Base-by-base conservation (phyloP, 768 basidiomycete species). In the Amylocystis lapponica region DNA sequence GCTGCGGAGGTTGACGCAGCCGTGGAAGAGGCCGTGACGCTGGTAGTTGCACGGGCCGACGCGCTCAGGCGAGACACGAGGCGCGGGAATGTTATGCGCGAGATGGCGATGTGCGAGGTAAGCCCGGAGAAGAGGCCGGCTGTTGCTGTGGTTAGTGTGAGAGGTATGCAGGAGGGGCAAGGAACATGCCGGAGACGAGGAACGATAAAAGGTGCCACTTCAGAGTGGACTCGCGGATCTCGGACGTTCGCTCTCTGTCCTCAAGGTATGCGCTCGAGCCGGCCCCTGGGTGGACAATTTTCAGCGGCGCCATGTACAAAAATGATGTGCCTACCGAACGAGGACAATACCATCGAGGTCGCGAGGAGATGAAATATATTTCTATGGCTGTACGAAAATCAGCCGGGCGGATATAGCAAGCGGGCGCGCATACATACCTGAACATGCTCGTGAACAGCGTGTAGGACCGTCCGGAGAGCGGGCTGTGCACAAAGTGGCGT, bases 371-470 rank as follows among this genome's bases (percentile, higher is more conserved):
- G 56, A 82, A 87, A 66, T 95, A 89, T 1, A 85, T 29, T 13
- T 19, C 29, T 6, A 33, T 6, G 16, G 9, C 6, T 5, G 3
- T 6, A n/a, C n/a, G n/a, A n/a, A n/a, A n/a, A n/a, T n/a, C n/a
- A n/a, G n/a, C n/a, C n/a, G n/a, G n/a, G n/a, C n/a, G n/a, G n/a
- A n/a, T n/a, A n/a, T n/a, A n/a, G n/a, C n/a, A n/a, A n/a, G n/a
- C n/a, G n/a, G n/a, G n/a, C 4, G 10, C 12, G 16, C 32, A 11
- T 7, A 36, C 35, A 14, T 48, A 79, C 87, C 88, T 87, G 68
- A 95, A 92, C 57, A 79, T 73, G 50, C 81, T 86, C 4, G 88
- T 91, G 45, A 93, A 68, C 45, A 95, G 70, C 0, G 92, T 94
- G 45, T 78, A 79, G 0, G 81, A 76, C 51, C 71, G 66, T 3